Evolutionary conservation across 164 flowering plant genomes (phyloP).

Genomic region (Magnolia sinica): DNA sequence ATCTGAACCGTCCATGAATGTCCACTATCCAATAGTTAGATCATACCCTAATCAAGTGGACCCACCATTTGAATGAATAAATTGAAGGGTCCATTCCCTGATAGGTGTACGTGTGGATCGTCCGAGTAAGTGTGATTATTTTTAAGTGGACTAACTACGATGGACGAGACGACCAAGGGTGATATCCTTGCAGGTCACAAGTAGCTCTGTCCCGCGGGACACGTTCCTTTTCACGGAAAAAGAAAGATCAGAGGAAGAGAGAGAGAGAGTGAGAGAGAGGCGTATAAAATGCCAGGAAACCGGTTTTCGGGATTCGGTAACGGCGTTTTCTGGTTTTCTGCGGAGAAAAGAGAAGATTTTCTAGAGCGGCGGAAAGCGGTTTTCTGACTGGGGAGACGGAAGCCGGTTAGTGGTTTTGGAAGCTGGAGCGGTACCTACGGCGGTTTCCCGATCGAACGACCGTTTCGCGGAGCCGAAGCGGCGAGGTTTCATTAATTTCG

Average conservation of each 20-base stretch:
- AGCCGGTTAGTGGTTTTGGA: background rate
- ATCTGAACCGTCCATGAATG: no score
- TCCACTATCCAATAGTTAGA: no score
- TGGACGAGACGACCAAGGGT: no score
- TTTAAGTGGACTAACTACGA: no score
- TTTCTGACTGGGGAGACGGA: background rate
- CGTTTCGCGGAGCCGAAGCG: slow-evolving; percentile 1
- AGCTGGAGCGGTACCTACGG: background rate
- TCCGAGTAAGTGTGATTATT: background rate
- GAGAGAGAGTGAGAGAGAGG: background rate
- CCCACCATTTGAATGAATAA: no score
- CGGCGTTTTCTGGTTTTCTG: slow-evolving; percentile 9
- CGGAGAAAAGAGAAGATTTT: background rate
- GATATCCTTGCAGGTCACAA: background rate
- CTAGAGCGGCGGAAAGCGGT: background rate
- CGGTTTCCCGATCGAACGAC: background rate
- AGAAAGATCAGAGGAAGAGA: background rate
- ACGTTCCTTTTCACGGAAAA: background rate
- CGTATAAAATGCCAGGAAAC: slow-evolving; percentile 1
- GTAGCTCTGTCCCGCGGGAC: background rate
- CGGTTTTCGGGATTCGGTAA: slow-evolving; percentile 5
- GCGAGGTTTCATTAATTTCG: background rate
- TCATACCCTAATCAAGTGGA: no score
- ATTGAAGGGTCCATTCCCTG: no score
- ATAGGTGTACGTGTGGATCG: background rate